A percentile compares a stretch with the other conserved stretches of the same genome.
These are phyloP conservation scores for Starmera caribaea DNA, from an alignment of 805 yeast genomes.

Conservation along the genomic window DNA sequence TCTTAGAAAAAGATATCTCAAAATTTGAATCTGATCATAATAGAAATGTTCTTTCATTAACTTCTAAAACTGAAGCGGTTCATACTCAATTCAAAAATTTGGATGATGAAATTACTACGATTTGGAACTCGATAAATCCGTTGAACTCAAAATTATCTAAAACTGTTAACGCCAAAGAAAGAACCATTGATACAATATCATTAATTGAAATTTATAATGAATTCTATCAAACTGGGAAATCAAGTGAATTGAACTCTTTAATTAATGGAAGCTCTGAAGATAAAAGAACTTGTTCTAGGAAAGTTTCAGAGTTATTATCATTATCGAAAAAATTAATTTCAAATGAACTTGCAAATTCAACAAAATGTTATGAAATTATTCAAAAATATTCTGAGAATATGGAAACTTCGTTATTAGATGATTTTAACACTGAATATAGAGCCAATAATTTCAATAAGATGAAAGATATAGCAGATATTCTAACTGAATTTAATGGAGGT, in stretches of 20 bases:
- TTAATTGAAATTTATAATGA: slow-evolving; percentile 69
- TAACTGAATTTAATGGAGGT: slow-evolving; percentile 80
- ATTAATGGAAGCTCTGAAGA: slow-evolving; percentile 44
- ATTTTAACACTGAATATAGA: slow-evolving; percentile 67
- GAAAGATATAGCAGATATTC: slow-evolving; percentile 65
- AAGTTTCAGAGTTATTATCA: slow-evolving; percentile 53
- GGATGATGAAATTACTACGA: slow-evolving; percentile 44
- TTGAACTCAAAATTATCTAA: slow-evolving; percentile 58
- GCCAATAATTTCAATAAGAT: slow-evolving; percentile 59
- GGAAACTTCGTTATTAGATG: slow-evolving; percentile 61
- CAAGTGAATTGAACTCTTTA: slow-evolving; percentile 48
- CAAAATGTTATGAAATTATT: slow-evolving; percentile 30
- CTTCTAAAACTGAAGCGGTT: slow-evolving; percentile 35
- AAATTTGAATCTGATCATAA: slow-evolving; percentile 59
- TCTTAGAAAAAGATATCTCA: slow-evolving; percentile 48
- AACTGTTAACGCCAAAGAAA: slow-evolving; percentile 63
- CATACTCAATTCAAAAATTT: slow-evolving; percentile 38
- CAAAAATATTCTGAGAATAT: slow-evolving; percentile 66
- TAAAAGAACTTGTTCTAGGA: slow-evolving; percentile 56
- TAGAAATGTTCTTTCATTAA: slow-evolving; percentile 48
- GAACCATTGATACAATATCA: slow-evolving; percentile 62
- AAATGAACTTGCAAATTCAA: slow-evolving; percentile 37
- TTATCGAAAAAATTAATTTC: slow-evolving; percentile 57
- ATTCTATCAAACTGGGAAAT: slow-evolving; percentile 41
- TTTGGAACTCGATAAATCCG: slow-evolving; percentile 54